Base-by-base conservation (phyloP, 2,329 filamentous ascomycete genomes). In the Apiospora kogelbergensis region DNA sequence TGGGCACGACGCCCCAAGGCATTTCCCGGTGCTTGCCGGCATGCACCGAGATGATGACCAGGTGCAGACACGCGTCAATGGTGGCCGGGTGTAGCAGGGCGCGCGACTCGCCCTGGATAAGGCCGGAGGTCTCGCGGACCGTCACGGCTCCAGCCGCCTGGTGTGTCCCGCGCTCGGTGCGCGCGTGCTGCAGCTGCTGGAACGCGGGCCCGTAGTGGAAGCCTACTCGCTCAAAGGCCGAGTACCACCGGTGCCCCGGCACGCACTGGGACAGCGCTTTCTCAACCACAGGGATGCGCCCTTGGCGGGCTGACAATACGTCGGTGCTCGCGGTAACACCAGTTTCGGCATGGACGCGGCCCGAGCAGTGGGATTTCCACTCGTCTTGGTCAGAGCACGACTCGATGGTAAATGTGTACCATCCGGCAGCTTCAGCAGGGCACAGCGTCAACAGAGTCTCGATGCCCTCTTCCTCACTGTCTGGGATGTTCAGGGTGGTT, bases 51-150 rank as follows among this genome's bases (percentile, higher is more conserved):
- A 69, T 63, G 64, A 76, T 72, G 22, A 73, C 67, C 11, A 73
- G 45, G 30, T 76, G 75, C 3, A 77, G 65, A 46, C 71, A 71
- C 41, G 70, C 70, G 66, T 81, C 79, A 30, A 81, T 72, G 65
- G 78, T 78, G 6, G 74, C 72, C 0, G 80, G 79, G 63, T 81
- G 79, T 30, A 80, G 70, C 26, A 76, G 71, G 40, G 79, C 73
- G 0, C 75, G 72, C 13, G 74, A 76, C 67, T 80, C 77, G 30
- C 70, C 41, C 30, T 48, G 63, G 20, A 72, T 72, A 10, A 63
- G 15, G 7, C 67, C 69, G n/a, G 65, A 70, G 15, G 22, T 65
- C 13, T 68, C 33, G 13, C 57, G 37, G 7, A 73, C 48, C n/a
- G 48, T 48, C 13, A 73, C 53, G 26, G 67, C 68, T 3, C 68